Base-by-base conservation (phyloP, 495 filamentous ascomycete species). In the Rhypophila decipiens region DNA sequence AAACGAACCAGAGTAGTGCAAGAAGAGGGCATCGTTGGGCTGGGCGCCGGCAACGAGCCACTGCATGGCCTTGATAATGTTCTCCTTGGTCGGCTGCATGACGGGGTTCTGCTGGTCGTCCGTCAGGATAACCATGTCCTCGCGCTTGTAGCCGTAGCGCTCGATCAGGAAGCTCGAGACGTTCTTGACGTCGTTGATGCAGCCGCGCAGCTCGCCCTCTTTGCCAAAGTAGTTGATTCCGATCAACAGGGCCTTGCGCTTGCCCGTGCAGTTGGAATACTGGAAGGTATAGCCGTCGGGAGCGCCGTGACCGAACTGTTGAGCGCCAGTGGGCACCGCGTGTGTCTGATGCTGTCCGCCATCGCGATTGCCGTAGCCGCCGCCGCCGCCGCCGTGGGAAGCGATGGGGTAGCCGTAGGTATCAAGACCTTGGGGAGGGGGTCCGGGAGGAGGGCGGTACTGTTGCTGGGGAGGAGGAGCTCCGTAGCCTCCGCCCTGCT, bases 221-320 rank as follows among this genome's bases (percentile, higher is more conserved):
- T 95, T 88, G 42, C 84, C 80, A 49, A 94, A 89, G 66, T 96
- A 96, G 69, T 96, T 96, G 72, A 95, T 91, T 38, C 90, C 90
- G 47, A 96, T 94, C 56, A 96, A 64, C 29, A 96, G 68, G 12
- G 90, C 90, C 75, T 90, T 93, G 53, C 90, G 77, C 56, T 80
- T 80, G 17, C 90, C 90, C 9, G 85, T 86, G 65, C 90, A 96
- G 49, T 84, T 78, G 33, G 88, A 94, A 70, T 95, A 95, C 68
- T 90, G 84, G 71, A 88, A 95, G 13, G 64, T 72, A 47, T 74
- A 76, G 12, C 58, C 67, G 18, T 63, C 49, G 3, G 72, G 72
- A 10, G 71, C 71, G 13, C 72, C 72, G 49, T 73, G 66, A 43
- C 70, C 72, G 46, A 76, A 76, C 47, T 69, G 51, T 54, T 72